These are phyloP conservation scores for Lichtheimia ornata DNA, from an alignment of 371 early-diverging fungal genomes.

Conservation along the genomic window DNA sequence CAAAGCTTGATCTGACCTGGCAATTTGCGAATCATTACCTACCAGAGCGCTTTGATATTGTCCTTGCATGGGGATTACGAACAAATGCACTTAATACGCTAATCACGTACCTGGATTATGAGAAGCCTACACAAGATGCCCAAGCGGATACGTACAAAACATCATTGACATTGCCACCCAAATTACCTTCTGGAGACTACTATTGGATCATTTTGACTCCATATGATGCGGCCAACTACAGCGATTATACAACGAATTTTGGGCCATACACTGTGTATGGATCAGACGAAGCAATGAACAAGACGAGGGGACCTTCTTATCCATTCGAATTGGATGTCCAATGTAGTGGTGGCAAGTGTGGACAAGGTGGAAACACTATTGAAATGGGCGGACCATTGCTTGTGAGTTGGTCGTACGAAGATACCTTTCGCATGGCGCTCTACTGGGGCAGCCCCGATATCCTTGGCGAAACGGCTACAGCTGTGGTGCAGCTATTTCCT, in stretches of 20 bases:
- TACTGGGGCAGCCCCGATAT: background rate
- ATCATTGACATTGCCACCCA: background rate
- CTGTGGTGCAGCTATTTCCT: slow-evolving; percentile 1
- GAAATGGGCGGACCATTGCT: background rate
- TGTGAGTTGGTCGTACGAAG: background rate
- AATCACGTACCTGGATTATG: background rate
- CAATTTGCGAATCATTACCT: background rate
- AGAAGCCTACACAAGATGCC: background rate
- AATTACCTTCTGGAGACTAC: slow-evolving; percentile 1
- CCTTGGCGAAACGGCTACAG: background rate
- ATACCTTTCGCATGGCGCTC: background rate
- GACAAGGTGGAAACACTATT: background rate
- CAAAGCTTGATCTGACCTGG: background rate
- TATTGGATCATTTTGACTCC: background rate
- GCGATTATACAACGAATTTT: background rate
- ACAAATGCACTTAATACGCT: background rate
- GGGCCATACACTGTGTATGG: background rate
- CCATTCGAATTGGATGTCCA: background rate
- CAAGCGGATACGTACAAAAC: background rate
- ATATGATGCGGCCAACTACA: background rate
- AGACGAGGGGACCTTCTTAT: background rate
- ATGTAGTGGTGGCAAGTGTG: background rate
- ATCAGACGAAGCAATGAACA: background rate
- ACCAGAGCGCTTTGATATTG: background rate
- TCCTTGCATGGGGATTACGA: background rate